Evolutionary conservation across 2,329 filamentous ascomycete species (phyloP), one percentile per base, ranked within the genome.

Genomic region (Hypoxylon sp.): DNA sequence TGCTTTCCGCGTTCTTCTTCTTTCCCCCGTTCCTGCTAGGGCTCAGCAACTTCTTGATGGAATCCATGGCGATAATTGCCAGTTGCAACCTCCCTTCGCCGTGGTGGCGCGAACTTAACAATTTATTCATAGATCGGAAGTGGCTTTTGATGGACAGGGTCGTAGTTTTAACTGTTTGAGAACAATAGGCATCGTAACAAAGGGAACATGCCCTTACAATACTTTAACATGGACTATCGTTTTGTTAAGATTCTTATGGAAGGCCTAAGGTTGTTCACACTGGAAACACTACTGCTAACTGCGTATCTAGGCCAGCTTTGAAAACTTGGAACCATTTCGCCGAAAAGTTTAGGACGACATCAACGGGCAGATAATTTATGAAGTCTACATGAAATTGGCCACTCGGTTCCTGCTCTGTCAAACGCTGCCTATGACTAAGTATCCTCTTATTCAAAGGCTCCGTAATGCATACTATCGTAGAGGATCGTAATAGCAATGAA

Each of bases 41-140:
- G 14, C 8, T 46, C 9, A 67, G 29, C 32, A 59, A 27, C 37
- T 12, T 56, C 47, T 61, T 70, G 14, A 70, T 66, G n/a, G 43
- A 48, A n/a, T 70, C 65, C 72, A 74, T 73, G 29, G 43, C 34
- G 3, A 21, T 1, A 45, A 4, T n/a, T 34, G 11, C 21, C 19
- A 34, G 23, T 11, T 16, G 8, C 6, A 39, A 30, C 7, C 41
- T 41, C 39, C 9, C 5, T 34, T 41, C 2, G 29, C 32, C 12
- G 29, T 14, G 3, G 27, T 7, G 29, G 25, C 29, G 19, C 4
- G 11, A 5, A 50, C 21, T n/a, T 12, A 39, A 8, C 39, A 12
- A 37, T 25, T 19, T 51, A 43, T 41, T 8, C 5, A 5, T 27
- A 9, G 4, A 9, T 5, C 25, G 21, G 11, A 48, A 16, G 12